Base-by-base conservation (phyloP, 1,139 yeast genomes). In the Yamadazyma mexicana region DNA sequence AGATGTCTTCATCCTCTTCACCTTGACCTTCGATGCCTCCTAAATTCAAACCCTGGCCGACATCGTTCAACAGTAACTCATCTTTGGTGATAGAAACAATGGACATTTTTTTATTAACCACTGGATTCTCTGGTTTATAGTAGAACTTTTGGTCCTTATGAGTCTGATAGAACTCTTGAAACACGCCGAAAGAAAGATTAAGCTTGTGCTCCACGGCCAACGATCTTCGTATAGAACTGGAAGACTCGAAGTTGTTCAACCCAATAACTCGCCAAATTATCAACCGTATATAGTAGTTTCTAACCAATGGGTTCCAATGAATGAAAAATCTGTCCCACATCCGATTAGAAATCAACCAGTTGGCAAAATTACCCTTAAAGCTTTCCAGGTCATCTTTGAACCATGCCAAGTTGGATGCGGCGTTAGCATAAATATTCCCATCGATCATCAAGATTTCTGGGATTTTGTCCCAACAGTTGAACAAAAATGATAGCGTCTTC, bases 251-350 rank as follows among this genome's bases (percentile, higher is more conserved):
- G 46, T 69, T 69, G 48, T 71, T 71, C 20, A 73, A 59, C 2
- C 83, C 83, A 20, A 83, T 63, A 2, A 79, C 51, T 48, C 88
- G 73, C 87, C 94, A 87, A 38, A 86, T 70, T 14, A 87, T 47
- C 23, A 87, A 66, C 38, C 89, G 69, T 37, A 79, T 68, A 56
- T 82, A 87, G 52, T 81, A 84, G 2, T 84, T 75, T 33, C 95
- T 69, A 14, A 86, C 81, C 23, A 86, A 60, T 2, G 95, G 91
- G 50, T 81, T 78, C 88, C 95, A 87, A 59, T 87, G 95, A 34
- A 82, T 75, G 51, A 87, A 80, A 45, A 78, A 77, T 33, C 71
- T 65, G 33, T 61, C 59, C 80, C 87, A 84, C 35, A 65, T 62
- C 2, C 59, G 56, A 5, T 66, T 59, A 3, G 76, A 66, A 9